A percentile compares a stretch with the other conserved stretches of the same genome.
phyloP scores from a whole-genome alignment of 2,329 filamentous ascomycete genomes.

The Penicillium olsonii region DNA sequence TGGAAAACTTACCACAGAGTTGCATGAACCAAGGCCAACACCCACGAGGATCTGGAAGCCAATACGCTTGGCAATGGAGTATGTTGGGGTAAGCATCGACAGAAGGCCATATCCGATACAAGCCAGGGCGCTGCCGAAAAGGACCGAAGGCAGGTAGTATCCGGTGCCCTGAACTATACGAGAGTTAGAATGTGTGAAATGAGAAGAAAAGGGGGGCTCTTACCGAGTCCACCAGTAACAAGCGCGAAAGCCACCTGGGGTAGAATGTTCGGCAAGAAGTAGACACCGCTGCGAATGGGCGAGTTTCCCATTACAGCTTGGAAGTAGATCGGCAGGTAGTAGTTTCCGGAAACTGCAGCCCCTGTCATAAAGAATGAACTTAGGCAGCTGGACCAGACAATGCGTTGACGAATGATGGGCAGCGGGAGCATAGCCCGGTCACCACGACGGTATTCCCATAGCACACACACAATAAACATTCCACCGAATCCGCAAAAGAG shows the following conservation, averaged over 20 bases:
- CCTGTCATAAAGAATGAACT: constrained; percentile 9
- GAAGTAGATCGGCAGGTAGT: constrained; percentile 15
- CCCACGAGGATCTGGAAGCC: neutral
- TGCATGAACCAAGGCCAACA: neutral
- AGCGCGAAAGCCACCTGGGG: neutral
- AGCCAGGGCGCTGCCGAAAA: neutral
- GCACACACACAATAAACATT: neutral
- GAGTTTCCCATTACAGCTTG: constrained; percentile 10
- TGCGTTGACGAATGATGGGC: neutral
- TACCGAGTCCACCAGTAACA: neutral
- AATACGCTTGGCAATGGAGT: neutral
- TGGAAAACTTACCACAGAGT: neutral
- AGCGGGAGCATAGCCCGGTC: neutral
- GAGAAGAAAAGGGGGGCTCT: neutral
- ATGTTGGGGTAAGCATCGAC: neutral
- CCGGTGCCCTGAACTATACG: neutral
- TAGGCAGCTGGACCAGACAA: constrained; percentile 3
- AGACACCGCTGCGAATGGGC: neutral
- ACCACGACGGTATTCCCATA: neutral
- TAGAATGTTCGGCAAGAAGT: neutral
- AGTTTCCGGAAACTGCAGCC: constrained; percentile 1
- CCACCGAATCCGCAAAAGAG: neutral
- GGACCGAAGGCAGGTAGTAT: neutral
- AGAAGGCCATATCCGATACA: neutral
- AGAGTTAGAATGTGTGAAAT: neutral